Conservation (phyloP, 371 early-diverging fungal genomes). For the Apophysomyces trapeziformis region DNA sequence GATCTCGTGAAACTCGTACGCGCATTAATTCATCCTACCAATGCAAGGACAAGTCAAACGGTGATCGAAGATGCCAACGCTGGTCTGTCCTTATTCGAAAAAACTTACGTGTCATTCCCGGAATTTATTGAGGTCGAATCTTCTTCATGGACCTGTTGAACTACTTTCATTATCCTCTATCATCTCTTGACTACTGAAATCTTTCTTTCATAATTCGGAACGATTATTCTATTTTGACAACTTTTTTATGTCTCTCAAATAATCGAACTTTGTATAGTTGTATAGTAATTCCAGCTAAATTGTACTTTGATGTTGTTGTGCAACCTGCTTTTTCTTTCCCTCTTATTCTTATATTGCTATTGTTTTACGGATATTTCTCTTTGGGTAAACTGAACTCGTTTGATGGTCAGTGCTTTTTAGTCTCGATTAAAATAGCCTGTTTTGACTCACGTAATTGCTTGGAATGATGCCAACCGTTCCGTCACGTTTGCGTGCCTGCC, state of each 20-base stretch:
- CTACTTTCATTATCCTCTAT: neutral
- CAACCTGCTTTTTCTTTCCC: neutral
- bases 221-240: too few species aligned
- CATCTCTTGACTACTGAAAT: neutral
- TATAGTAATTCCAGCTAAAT: neutral
- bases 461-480: slow-evolving; percentile 87
- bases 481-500: slow-evolving; percentile 83
- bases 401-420: neutral
- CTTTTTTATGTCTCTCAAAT: too few species aligned
- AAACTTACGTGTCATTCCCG: slow-evolving; percentile 31
- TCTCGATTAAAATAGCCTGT: slow-evolving; percentile 11
- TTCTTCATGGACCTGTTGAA: slow-evolving; percentile 2
- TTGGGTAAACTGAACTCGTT: neutral
- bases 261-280: neutral
- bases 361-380: neutral
- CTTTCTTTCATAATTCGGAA: neutral
- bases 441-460: slow-evolving; percentile 70
- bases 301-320: neutral
- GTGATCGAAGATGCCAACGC: slow-evolving; percentile 18
- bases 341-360: neutral
- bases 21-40: slow-evolving; percentile 12
- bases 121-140: slow-evolving; percentile 18
- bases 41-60: slow-evolving; percentile 6
- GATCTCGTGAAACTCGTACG: slow-evolving; percentile 12
- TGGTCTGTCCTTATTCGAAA: slow-evolving; percentile 23